A percentile compares a stretch with the other conserved stretches of the same genome.
Conservation (phyloP, 2,329 filamentous ascomycete genomes). For the Sporothrix pseudoabietina region DNA sequence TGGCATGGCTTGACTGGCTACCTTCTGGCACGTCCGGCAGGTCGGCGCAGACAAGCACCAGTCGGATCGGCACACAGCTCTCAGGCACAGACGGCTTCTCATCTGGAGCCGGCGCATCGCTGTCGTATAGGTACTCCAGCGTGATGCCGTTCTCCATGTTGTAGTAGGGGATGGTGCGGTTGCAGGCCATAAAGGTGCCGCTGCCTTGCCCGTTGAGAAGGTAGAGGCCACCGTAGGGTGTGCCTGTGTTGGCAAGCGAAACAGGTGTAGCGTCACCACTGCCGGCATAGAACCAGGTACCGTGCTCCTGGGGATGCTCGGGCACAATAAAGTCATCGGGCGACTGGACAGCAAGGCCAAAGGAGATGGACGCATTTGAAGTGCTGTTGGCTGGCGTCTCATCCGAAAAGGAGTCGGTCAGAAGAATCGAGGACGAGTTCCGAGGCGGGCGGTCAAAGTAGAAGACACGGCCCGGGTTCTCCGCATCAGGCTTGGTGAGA, state of each 20-base stretch:
- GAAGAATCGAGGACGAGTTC: slow-evolving; percentile 43
- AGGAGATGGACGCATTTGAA: slow-evolving; percentile 43
- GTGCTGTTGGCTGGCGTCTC: neutral
- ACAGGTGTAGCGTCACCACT: slow-evolving; percentile 35
- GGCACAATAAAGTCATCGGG: slow-evolving; percentile 31
- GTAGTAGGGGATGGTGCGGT: slow-evolving; percentile 49
- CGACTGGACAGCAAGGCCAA: slow-evolving; percentile 42
- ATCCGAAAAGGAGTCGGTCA: slow-evolving; percentile 42
- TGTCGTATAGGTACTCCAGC: slow-evolving; percentile 45
- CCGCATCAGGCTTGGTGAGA: slow-evolving; percentile 37
- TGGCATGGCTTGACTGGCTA: slow-evolving; percentile 46
- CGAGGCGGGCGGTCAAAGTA: slow-evolving; percentile 50
- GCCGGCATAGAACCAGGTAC: slow-evolving; percentile 33
- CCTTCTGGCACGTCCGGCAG: slow-evolving; percentile 42
- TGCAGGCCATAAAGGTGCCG: slow-evolving; percentile 49
- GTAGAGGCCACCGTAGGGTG: slow-evolving; percentile 41
- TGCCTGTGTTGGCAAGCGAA: slow-evolving; percentile 33
- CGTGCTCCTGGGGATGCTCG: neutral
- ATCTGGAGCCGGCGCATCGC: slow-evolving; percentile 26
- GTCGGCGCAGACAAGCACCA: slow-evolving; percentile 50
- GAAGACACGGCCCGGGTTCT: slow-evolving; percentile 43
- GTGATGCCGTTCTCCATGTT: slow-evolving; percentile 41
- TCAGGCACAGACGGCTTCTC: slow-evolving; percentile 40
- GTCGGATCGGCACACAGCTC: slow-evolving; percentile 47
- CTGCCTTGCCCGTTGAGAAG: slow-evolving; percentile 32